Evolutionary conservation across 208 protist genomes (phyloP).

Genomic region (Willaertia magna): DNA sequence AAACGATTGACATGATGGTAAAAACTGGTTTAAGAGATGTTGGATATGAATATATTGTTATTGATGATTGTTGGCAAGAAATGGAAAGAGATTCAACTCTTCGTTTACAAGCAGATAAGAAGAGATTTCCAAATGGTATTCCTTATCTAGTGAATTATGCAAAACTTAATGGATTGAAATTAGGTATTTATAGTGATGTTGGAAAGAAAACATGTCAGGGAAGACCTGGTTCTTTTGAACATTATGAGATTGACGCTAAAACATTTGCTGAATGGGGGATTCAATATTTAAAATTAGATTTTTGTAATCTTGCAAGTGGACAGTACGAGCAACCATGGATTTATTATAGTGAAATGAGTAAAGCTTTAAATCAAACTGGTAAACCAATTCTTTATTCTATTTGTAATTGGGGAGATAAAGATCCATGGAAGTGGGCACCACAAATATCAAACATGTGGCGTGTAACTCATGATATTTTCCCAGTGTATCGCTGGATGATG

Average conservation of each 20-base stretch:
- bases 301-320: slow-evolving; percentile 9
- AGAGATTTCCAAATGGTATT: slow-evolving; percentile 33
- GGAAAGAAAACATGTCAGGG: slow-evolving; percentile 22
- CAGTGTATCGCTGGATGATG: neutral
- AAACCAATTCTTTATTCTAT: slow-evolving; percentile 29
- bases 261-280: slow-evolving; percentile 33
- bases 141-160: slow-evolving; percentile 26
- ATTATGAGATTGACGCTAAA: slow-evolving; percentile 29
- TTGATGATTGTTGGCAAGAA: slow-evolving; percentile 39
- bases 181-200: slow-evolving; percentile 34
- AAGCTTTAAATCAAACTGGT: slow-evolving; percentile 29
- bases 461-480: neutral
- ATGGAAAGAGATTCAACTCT: slow-evolving; percentile 8
- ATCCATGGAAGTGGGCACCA: neutral
- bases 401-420: neutral
- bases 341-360: slow-evolving; percentile 18
- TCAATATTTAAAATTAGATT: slow-evolving; percentile 36
- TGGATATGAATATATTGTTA: slow-evolving; percentile 32
- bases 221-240: slow-evolving; percentile 18
- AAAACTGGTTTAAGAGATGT: slow-evolving; percentile 17
- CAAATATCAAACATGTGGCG: slow-evolving; percentile 14
- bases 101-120: slow-evolving; percentile 17
- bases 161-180: slow-evolving; percentile 35
- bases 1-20: slow-evolving; percentile 19
- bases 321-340: neutral